A percentile compares a stretch with the other conserved stretches of the same genome.
Conservation (phyloP, 805 yeast genomes). For the Metschnikowia kunwiensis region DNA sequence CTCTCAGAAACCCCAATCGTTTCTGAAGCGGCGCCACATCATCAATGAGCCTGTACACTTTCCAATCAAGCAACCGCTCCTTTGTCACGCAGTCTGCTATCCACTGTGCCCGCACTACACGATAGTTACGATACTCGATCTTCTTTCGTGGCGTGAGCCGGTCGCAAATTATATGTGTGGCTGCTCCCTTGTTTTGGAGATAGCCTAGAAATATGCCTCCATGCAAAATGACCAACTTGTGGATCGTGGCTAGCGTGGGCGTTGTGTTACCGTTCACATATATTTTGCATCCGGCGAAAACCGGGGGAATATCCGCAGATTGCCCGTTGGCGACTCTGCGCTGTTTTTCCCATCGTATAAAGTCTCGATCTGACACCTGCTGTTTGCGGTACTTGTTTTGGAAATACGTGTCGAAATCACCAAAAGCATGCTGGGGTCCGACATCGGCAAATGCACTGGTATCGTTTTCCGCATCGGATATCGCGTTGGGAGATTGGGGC, state of each 20-base stretch:
- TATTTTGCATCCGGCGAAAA: slow-evolving; percentile 63
- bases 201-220: slow-evolving; percentile 79
- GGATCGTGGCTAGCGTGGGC: slow-evolving; percentile 75
- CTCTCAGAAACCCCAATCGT: slow-evolving; percentile 25
- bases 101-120: slow-evolving; percentile 85
- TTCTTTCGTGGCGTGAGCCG: slow-evolving; percentile 73
- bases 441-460: slow-evolving; percentile 19
- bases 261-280: slow-evolving; percentile 87
- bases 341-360: slow-evolving; percentile 45
- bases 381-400: slow-evolving; percentile 60
- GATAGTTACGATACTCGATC: slow-evolving; percentile 59
- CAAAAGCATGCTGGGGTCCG: slow-evolving; percentile 50
- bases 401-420: slow-evolving; percentile 67
- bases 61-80: slow-evolving; percentile 61
- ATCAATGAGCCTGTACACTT: slow-evolving; percentile 52
- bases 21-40: slow-evolving; percentile 55
- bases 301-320: slow-evolving; percentile 19
- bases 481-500: neutral
- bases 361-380: slow-evolving; percentile 52
- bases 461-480: slow-evolving; percentile 16
- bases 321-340: slow-evolving; percentile 24
- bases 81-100: slow-evolving; percentile 58
- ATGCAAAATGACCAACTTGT: slow-evolving; percentile 63
- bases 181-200: slow-evolving; percentile 65
- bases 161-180: slow-evolving; percentile 83